Conservation (phyloP, 78 protist species). For the Dictyostelium purpureum region DNA sequence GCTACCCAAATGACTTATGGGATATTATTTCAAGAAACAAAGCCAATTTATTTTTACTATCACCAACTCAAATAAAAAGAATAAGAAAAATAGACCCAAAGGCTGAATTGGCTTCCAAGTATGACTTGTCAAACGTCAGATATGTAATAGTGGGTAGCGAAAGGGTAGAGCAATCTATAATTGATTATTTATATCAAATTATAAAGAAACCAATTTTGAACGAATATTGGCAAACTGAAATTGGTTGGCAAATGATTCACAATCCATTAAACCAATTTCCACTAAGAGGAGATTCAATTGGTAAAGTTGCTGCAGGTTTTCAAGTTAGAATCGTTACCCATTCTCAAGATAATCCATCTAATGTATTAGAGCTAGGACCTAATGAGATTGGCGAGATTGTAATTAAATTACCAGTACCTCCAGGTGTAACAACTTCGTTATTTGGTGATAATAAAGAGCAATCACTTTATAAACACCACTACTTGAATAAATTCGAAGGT, state of each 20-base stretch:
- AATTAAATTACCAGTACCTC: too few relatives aligned
- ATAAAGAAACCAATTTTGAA: too few relatives aligned
- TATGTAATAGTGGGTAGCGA: slow-evolving; percentile 65
- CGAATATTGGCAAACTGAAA: too few relatives aligned
- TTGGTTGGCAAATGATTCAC: too few relatives aligned
- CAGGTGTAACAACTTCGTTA: too few relatives aligned
- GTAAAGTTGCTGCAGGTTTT: slow-evolving; percentile 18
- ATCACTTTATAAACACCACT: too few relatives aligned
- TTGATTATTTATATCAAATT: neutral
- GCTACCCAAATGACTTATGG: slow-evolving; percentile 66
- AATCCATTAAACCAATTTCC: too few relatives aligned
- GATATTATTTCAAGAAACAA: slow-evolving; percentile 3
- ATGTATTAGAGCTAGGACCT: slow-evolving; percentile 10
- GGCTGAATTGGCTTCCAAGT: neutral
- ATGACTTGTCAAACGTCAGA: slow-evolving; percentile 21
- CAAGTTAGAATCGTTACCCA: slow-evolving; percentile 65
- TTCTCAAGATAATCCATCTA: slow-evolving; percentile 2
- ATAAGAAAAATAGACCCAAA: slow-evolving; percentile 50
- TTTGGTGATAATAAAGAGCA: too few relatives aligned
- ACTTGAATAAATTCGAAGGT: slow-evolving; percentile 61
- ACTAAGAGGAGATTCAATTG: slow-evolving; percentile 30
- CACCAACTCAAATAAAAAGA: slow-evolving; percentile 56
- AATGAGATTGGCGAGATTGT: too few relatives aligned
- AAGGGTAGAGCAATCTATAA: neutral
- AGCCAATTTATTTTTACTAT: slow-evolving; percentile 42